Base-by-base conservation (phyloP, 1,284 basidiomycete species). In the Coriolopsis trogii region DNA sequence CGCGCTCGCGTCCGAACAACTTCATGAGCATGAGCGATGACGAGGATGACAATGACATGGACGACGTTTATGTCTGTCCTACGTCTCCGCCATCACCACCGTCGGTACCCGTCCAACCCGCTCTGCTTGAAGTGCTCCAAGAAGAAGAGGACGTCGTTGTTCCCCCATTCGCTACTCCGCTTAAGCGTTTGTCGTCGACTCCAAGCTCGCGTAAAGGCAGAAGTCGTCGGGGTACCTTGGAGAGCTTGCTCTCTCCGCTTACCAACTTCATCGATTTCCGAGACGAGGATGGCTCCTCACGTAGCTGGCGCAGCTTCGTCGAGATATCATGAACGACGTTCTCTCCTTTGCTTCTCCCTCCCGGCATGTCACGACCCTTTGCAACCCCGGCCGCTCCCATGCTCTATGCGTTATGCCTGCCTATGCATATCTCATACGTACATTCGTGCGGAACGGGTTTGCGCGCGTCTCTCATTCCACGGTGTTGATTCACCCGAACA, bases 1-100 rank as follows among this genome's bases (percentile, higher is more conserved):
- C 38, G 20, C 46, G 38, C 44, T 58, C 61, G 6, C 51, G 70
- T 44, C 59, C 65, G 54, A 68, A 72, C 24, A 82, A 84, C 65
- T 87, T 86, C 59, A 87, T 87, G 80, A 81, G 73, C 70, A 77
- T 85, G 74, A 78, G 73, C 53, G 83, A 85, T 51, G 82, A 84
- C 58, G 82, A 84, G 31, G 80, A 79, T 34, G 78, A 77, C 1
- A 70, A 67, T 21, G 62, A 60, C 12, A 41, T 51, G 3, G 53
- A 47, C n/a, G 58, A 55, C 16, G 25, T 6, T 1, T 49, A 53
- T 15, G 39, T 43, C n/a, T 39, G 41, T 18, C n/a, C 49, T 6
- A 33, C 41, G 6, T 18, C 48, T 2, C 10, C 38, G 12, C 42
- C 37, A 8, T 37, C 34, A 7, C 33, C 39, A 8, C 4, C 31